Conservation (phyloP, 2,329 filamentous ascomycete genomes). For the Penicillium sp. region DNA sequence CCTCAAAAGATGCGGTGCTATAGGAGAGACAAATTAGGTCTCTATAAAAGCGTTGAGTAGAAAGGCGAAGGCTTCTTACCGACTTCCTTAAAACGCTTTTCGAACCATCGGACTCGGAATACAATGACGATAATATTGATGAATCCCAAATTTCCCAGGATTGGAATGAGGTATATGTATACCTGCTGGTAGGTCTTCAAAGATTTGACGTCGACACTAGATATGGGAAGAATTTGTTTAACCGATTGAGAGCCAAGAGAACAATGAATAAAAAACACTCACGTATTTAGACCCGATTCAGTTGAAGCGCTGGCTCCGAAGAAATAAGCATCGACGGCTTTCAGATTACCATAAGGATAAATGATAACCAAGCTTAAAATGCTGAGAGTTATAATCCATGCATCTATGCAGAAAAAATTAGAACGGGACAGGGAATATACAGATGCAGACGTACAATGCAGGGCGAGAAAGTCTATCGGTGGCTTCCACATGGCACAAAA, state of each 20-base stretch:
- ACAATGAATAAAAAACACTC: slow-evolving; percentile 17
- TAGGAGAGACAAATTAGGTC: neutral
- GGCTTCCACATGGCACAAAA: too few species aligned
- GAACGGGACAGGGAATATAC: neutral
- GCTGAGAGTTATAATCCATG: slow-evolving; percentile 40
- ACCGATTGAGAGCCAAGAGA: neutral
- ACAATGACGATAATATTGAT: slow-evolving; percentile 52
- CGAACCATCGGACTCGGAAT: slow-evolving; percentile 51
- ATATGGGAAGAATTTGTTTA: neutral
- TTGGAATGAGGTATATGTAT: slow-evolving; percentile 51
- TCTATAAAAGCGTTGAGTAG: neutral
- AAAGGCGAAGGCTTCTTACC: slow-evolving; percentile 17
- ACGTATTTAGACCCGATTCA: slow-evolving; percentile 53
- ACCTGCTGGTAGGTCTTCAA: slow-evolving; percentile 53
- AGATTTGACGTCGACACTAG: slow-evolving; percentile 50
- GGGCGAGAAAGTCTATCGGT: too few species aligned
- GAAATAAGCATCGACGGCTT: slow-evolving; percentile 50
- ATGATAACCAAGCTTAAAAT: slow-evolving; percentile 39
- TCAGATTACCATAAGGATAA: slow-evolving; percentile 41
- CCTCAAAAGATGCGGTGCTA: slow-evolving; percentile 6
- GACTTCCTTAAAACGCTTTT: slow-evolving; percentile 43
- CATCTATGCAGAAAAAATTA: slow-evolving; percentile 28
- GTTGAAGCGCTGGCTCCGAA: slow-evolving; percentile 51
- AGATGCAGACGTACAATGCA: too few species aligned
- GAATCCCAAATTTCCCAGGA: slow-evolving; percentile 50